These are phyloP conservation scores for Trametes polyzona DNA, from an alignment of 1,284 basidiomycete species.

Conservation along the genomic window DNA sequence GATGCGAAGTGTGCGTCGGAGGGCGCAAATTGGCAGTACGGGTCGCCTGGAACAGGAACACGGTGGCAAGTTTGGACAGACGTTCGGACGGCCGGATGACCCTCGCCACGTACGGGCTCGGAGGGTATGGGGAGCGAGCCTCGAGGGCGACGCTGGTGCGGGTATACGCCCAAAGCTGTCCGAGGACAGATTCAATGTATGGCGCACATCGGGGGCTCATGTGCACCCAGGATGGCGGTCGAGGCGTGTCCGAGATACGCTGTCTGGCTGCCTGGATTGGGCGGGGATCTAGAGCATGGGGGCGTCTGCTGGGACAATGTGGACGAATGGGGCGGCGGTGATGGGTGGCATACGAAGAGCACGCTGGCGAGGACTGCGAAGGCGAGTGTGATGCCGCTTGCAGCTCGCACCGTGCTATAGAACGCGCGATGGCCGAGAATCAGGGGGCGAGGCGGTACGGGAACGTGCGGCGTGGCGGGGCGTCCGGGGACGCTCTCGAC, in stretches of 20 bases:
- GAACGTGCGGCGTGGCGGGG: background rate
- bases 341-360: background rate
- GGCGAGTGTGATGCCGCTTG: constrained; percentile 1
- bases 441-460: constrained; percentile 12
- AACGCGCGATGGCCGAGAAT: constrained; percentile 5
- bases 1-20: background rate
- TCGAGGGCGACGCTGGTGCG: background rate
- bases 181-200: background rate
- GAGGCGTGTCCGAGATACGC: background rate
- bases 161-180: background rate
- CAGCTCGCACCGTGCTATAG: background rate
- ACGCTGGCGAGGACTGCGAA: background rate
- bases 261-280: constrained; percentile 1
- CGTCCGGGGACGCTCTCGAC: background rate
- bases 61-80: background rate
- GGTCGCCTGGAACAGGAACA: background rate
- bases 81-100: background rate
- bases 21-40: background rate
- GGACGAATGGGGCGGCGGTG: constrained; percentile 3
- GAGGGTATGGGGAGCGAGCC: background rate
- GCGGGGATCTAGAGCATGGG: background rate
- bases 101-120: constrained; percentile 34
- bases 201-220: background rate
- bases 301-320: background rate
- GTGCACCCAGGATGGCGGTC: background rate